Evolutionary conservation across 371 early-diverging fungal genomes (phyloP), one percentile per base, ranked within the genome.

Genomic region (Mortierella sp.): DNA sequence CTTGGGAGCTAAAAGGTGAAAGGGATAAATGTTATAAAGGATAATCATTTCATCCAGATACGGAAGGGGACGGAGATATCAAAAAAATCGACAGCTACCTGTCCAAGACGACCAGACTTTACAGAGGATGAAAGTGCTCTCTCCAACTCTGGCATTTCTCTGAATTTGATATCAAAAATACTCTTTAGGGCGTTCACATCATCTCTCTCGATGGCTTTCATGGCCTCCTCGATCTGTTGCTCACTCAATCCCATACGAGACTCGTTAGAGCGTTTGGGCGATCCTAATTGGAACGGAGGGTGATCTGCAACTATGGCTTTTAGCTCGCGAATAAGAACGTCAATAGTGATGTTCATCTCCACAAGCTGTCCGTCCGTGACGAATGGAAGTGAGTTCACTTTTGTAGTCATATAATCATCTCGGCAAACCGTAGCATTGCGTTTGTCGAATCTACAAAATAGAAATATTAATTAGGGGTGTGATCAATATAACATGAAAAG

Each of bases 391-490:
- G 72, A 2, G 64, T 65, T 79, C 66, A 84, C 89, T 78, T 90
- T 90, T 62, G 88, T 88, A 40, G 85, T 72, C 85, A 89, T 83
- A 66, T 88, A 90, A 19, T 84, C 83, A 17, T 75, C 75, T 55
- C 86, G 86, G 12, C 85, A 85, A 40, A 84, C 82, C 9, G 86
- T 66, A 9, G 70, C 81, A 43, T 90, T 83, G 49, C 86, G 86
- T 66, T 92, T 92, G 82, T 92, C 92, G 68, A 90, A 84, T 72
- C 91, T 91, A 83, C 22, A 19, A 7, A 31, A 17, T 13, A n/a
- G n/a, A n/a, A n/a, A n/a, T n/a, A n/a, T n/a, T n/a, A n/a, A n/a
- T n/a, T n/a, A n/a, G n/a, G n/a, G n/a, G n/a, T n/a, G n/a, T n/a
- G n/a, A n/a, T n/a, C n/a, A n/a, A n/a, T n/a, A n/a, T n/a, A n/a